A percentile compares a stretch with the other conserved stretches of the same genome.
Conservation (phyloP, 345 rosid genomes). For the Eucalyptus urophylla region DNA sequence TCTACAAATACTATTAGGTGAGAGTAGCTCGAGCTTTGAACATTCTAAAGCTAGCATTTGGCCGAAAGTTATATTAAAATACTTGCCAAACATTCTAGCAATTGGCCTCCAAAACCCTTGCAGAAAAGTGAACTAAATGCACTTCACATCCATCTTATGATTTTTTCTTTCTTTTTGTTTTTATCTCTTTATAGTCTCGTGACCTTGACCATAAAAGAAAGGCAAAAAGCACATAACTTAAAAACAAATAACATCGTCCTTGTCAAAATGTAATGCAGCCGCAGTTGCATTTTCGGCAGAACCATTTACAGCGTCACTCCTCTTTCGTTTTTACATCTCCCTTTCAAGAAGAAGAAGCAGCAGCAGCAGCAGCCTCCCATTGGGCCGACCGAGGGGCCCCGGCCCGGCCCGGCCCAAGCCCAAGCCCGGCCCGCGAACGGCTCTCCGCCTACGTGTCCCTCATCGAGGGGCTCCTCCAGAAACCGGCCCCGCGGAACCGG, state of each 20-base stretch:
- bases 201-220: background rate
- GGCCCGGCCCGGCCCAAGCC: background rate
- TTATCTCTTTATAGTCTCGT: background rate
- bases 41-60: no score
- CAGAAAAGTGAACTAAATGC: no score
- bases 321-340: background rate
- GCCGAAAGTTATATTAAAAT: no score
- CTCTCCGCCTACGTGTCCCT: background rate
- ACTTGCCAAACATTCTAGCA: no score
- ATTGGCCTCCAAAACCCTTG: no score
- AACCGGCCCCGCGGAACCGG: conserved; percentile 25
- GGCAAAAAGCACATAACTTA: background rate
- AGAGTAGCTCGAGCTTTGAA: no score
- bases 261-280: background rate
- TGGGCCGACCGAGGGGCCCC: background rate
- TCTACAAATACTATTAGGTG: no score
- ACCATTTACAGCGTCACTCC: background rate
- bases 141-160: background rate
- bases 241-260: background rate
- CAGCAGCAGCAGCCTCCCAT: background rate
- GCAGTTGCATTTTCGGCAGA: background rate
- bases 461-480: conserved; percentile 36
- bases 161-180: background rate
- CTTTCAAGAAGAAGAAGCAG: background rate
- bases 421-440: background rate